Percentiles rank a stretch among this genome's conserved stretches.
phyloP scores from a whole-genome alignment of 2,329 filamentous ascomycete species.

The Fusarium sp. region DNA sequence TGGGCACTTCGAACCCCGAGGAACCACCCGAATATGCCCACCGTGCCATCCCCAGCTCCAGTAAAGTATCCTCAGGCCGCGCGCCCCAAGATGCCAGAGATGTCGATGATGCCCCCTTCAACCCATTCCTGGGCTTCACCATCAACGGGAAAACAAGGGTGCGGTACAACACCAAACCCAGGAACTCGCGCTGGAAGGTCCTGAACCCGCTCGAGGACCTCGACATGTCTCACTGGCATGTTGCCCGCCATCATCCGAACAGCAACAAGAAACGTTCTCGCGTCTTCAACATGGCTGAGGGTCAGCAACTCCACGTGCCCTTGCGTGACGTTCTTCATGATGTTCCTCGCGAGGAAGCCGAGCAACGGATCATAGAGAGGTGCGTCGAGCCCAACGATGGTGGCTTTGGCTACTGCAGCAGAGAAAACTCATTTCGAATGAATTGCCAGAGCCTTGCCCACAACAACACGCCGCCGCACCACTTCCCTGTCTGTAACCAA shows the following conservation, averaged over 20 bases:
- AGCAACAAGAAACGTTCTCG: not conserved
- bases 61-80: not conserved
- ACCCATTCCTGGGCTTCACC: slow-evolving; percentile 32
- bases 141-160: not conserved
- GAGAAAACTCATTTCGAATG: not conserved
- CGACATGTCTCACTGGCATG: slow-evolving; percentile 35
- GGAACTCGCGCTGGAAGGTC: slow-evolving; percentile 31
- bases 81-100: not conserved
- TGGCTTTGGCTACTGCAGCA: slow-evolving; percentile 24
- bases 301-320: slow-evolving; percentile 15
- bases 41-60: not conserved
- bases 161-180: not conserved
- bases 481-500: slow-evolving; percentile 31
- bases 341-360: slow-evolving; percentile 8
- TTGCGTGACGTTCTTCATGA: slow-evolving; percentile 27
- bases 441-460: slow-evolving; percentile 35
- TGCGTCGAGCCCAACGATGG: slow-evolving; percentile 31
- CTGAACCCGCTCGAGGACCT: slow-evolving; percentile 32
- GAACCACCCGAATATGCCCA: not conserved
- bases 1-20: not conserved
- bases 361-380: not conserved
- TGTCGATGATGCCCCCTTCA: slow-evolving; percentile 11
- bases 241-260: not conserved
- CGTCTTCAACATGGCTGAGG: slow-evolving; percentile 21
- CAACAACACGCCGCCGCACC: slow-evolving; percentile 13